Percentiles rank a stretch among this genome's conserved stretches.
Evolutionary conservation across 225 moss, liverwort and hornwort genomes (phyloP).

Genomic region (Sphagnum contortum): DNA sequence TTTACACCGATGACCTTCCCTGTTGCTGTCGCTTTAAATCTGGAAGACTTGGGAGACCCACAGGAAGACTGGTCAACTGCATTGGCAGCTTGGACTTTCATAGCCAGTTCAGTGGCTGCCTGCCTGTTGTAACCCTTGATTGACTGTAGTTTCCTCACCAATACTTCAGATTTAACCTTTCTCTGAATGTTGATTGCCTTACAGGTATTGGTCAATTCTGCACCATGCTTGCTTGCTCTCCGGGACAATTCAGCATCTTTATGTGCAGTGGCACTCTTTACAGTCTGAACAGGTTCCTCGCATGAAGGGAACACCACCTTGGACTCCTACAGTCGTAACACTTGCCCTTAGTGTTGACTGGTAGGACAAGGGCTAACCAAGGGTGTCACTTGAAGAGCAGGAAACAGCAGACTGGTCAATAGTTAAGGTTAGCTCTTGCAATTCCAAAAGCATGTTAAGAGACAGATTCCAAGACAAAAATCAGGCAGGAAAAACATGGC

Average conservation of each 20-base stretch:
- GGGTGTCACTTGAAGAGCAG: background rate
- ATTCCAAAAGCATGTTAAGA: background rate
- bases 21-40: background rate
- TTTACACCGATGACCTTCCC: background rate
- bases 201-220: too few relatives aligned
- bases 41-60: background rate
- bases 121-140: background rate
- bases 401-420: background rate
- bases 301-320: background rate
- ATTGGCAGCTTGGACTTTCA: too few relatives aligned
- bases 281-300: slow-evolving; percentile 13
- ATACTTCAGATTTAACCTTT: background rate
- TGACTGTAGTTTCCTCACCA: background rate
- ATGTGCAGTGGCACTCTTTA: slow-evolving; percentile 8
- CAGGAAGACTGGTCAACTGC: background rate
- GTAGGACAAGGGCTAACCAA: background rate
- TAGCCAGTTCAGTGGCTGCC: too few relatives aligned
- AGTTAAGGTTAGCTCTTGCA: background rate
- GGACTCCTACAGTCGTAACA: slow-evolving; percentile 1
- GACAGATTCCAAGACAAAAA: background rate
- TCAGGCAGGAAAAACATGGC: background rate
- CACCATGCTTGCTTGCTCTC: too few relatives aligned
- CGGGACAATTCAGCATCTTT: background rate
- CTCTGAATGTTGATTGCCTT: slow-evolving; percentile 9
- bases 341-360: background rate